These are phyloP conservation scores for Aspergillus pseudoviridinutans DNA, from an alignment of 2,329 filamentous ascomycete genomes.

Conservation along the genomic window DNA sequence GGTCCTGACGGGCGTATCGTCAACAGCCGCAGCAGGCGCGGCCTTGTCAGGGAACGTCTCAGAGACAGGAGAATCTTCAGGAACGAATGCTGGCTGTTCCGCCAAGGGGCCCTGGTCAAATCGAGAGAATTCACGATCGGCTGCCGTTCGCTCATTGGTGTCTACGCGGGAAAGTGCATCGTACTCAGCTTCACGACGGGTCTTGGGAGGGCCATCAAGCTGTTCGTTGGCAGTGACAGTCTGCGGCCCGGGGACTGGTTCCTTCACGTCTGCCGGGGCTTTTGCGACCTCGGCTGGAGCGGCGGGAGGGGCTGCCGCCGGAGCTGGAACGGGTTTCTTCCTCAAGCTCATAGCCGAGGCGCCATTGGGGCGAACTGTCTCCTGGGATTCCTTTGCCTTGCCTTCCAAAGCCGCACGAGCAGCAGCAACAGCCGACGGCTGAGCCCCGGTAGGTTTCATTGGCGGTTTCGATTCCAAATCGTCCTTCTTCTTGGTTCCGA, in stretches of 20 bases:
- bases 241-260: conserved; percentile 16
- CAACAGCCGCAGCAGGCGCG: background rate
- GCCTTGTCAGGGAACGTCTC: conserved; percentile 14
- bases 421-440: conserved; percentile 38
- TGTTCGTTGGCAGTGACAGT: conserved; percentile 4
- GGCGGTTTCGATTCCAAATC: conserved; percentile 21
- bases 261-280: conserved; percentile 2
- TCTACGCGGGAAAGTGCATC: conserved; percentile 59
- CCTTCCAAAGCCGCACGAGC: conserved; percentile 41
- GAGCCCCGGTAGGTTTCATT: conserved; percentile 31
- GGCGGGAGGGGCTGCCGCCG: conserved; percentile 8
- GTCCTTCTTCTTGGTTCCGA: conserved; percentile 39
- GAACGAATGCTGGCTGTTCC: conserved; percentile 81
- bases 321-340: conserved; percentile 30
- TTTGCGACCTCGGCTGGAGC: conserved; percentile 8
- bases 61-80: conserved; percentile 46
- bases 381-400: conserved; percentile 32
- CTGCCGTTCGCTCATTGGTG: conserved; percentile 45
- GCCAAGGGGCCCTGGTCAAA: conserved; percentile 87
- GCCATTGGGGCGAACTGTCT: conserved; percentile 21
- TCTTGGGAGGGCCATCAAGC: conserved; percentile 31
- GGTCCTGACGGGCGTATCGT: conserved; percentile 6
- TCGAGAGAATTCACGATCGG: conserved; percentile 51
- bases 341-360: conserved; percentile 29
- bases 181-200: conserved; percentile 50